phyloP scores from a whole-genome alignment of 108 stramenopile genomes.

The Fragilaria radians region DNA sequence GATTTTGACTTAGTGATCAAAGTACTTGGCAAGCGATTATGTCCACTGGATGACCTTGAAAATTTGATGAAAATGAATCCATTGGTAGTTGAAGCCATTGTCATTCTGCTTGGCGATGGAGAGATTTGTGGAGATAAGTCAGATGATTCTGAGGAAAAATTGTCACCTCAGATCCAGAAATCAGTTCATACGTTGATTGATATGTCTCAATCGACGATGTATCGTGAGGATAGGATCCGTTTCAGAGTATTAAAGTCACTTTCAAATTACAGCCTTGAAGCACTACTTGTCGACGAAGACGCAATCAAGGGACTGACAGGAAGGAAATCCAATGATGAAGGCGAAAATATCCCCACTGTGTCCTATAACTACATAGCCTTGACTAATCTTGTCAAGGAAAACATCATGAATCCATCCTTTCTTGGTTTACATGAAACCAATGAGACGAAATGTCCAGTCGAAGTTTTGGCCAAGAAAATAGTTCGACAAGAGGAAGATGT shows the following conservation, averaged over 20 bases:
- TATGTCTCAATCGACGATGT: conserved; percentile 10
- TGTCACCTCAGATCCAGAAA: conserved; percentile 31
- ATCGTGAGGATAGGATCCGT: conserved; percentile 16
- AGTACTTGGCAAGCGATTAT: conserved; percentile 59
- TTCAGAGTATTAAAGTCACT: conserved; percentile 37
- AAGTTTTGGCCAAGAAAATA: conserved; percentile 12
- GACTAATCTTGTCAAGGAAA: conserved; percentile 24
- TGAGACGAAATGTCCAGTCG: conserved; percentile 2
- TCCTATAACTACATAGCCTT: conserved; percentile 22
- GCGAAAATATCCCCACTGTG: neutral
- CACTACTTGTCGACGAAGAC: conserved; percentile 53
- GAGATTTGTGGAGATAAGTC: conserved; percentile 32
- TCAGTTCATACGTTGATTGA: conserved; percentile 44
- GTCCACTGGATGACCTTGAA: conserved; percentile 25
- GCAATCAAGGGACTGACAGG: conserved; percentile 18
- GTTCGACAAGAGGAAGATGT: conserved; percentile 56
- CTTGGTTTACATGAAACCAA: conserved; percentile 2
- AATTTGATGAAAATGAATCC: conserved; percentile 26
- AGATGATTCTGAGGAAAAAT: conserved; percentile 24
- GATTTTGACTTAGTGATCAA: conserved; percentile 66
- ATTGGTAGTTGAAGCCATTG: conserved; percentile 46
- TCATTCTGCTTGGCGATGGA: conserved; percentile 54
- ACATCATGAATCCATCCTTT: conserved; percentile 15
- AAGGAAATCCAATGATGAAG: conserved; percentile 8
- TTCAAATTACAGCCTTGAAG: conserved; percentile 33